These are phyloP conservation scores for Naegleria lovaniensis DNA, from an alignment of 208 protist genomes.

Conservation along the genomic window DNA sequence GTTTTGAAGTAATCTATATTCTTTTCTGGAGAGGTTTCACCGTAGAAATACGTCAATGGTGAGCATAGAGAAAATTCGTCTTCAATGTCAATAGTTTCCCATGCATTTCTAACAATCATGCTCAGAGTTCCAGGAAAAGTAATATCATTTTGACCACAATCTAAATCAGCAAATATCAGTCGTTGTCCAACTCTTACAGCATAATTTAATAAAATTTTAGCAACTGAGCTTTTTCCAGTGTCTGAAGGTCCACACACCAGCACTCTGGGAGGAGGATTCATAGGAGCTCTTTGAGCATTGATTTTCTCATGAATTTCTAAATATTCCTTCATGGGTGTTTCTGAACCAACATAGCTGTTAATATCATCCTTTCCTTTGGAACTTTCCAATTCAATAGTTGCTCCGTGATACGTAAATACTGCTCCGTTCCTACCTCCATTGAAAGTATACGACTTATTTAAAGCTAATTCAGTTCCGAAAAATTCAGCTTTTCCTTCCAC, in stretches of 20 bases:
- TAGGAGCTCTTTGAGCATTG: background rate
- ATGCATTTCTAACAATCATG: background rate
- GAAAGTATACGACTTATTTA: background rate
- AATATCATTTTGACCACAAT: constrained; percentile 14
- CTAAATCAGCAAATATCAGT: constrained; percentile 15
- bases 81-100: background rate
- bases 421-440: background rate
- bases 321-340: background rate
- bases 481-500: background rate
- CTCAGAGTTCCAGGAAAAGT: background rate
- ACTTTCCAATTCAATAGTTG: background rate
- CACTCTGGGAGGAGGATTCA: background rate
- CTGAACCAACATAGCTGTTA: background rate
- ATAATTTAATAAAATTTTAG: constrained; percentile 17
- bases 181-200: background rate
- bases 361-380: background rate
- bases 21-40: background rate
- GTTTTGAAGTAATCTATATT: background rate
- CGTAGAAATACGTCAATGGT: constrained; percentile 11
- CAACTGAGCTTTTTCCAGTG: background rate
- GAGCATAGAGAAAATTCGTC: background rate
- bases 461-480: constrained; percentile 17
- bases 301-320: background rate
- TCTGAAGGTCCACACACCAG: background rate
- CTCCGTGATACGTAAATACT: background rate